These are phyloP conservation scores for Suillus hirtellus DNA, from an alignment of 768 basidiomycete genomes.

Conservation along the genomic window DNA sequence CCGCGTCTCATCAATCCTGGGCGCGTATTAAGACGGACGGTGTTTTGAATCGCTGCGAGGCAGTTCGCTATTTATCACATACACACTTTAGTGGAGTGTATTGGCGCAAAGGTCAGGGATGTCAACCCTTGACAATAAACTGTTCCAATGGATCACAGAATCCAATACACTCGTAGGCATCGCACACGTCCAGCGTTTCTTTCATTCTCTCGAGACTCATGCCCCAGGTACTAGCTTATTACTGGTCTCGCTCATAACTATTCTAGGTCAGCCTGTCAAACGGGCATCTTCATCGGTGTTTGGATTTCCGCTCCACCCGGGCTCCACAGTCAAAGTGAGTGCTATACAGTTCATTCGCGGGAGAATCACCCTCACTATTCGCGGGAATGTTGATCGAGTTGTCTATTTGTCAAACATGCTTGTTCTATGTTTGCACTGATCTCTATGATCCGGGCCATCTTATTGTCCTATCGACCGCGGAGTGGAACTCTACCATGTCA, in stretches of 20 bases:
- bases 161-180: not conserved
- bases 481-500: not conserved
- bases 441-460: not conserved
- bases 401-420: no score
- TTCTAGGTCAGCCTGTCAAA: not conserved
- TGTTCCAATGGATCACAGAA: not conserved
- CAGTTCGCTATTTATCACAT: not conserved
- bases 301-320: not conserved
- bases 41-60: not conserved
- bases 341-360: not conserved
- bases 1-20: not conserved
- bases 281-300: not conserved
- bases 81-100: not conserved
- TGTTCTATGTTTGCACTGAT: slow-evolving; percentile 1
- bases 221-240: not conserved
- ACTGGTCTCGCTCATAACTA: not conserved
- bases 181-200: not conserved
- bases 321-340: not conserved
- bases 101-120: not conserved
- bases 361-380: not conserved
- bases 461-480: slow-evolving; percentile 2
- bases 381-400: not conserved
- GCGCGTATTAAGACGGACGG: not conserved
- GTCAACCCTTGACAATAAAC: not conserved
- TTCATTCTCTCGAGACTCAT: not conserved